Base-by-base conservation (phyloP, 768 basidiomycete species). In the Lyophyllum decastes region DNA sequence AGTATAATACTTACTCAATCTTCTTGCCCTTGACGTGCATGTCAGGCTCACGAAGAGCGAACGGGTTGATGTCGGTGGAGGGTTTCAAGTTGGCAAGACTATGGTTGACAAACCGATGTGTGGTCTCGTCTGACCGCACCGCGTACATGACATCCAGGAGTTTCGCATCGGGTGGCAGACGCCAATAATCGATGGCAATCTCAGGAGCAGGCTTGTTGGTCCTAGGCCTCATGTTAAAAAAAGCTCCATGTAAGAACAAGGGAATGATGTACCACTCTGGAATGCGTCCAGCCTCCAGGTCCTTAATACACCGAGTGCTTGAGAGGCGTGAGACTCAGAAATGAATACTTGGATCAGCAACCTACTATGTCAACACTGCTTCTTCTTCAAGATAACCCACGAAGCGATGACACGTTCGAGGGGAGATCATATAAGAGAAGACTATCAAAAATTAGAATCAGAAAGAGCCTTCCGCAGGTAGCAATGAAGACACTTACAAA, bases 161-260 rank as follows among this genome's bases (percentile, higher is more conserved):
- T 64, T 83, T 94, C 0, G 94, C 90, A 64, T 89, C 72, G 2
- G 82, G 74, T 2, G 71, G 68, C 30, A 96, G 79, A 22, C 94
- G 85, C 94, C 96, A 98, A 73, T 98, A 98, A 69, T 98, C 95
- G 60, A 92, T 94, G 8, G 95, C 90, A 68, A 98, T 96, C 65
- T 84, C 78, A 0, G 95, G 95, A 6, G 94, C 92, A 35, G 89
- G 82, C 66, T 79, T 73, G 66, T 89, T 76, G 27, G 80, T 76
- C 89, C 88, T 87, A 58, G 5, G 22, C n/a, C 33, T 21, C 27
- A 16, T 10, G 2, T 14, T 43, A 4, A 50, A 27, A 49, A 49
- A 50, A 30, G 5, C 11, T 27, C 11, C 49, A 26, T 19, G 48
- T 16, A 55, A 21, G 33, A 44, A 50, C 34, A 54, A 46, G 54